These are phyloP conservation scores for Alternaria infectoria DNA, from an alignment of 2,329 filamentous ascomycete genomes.

Conservation along the genomic window DNA sequence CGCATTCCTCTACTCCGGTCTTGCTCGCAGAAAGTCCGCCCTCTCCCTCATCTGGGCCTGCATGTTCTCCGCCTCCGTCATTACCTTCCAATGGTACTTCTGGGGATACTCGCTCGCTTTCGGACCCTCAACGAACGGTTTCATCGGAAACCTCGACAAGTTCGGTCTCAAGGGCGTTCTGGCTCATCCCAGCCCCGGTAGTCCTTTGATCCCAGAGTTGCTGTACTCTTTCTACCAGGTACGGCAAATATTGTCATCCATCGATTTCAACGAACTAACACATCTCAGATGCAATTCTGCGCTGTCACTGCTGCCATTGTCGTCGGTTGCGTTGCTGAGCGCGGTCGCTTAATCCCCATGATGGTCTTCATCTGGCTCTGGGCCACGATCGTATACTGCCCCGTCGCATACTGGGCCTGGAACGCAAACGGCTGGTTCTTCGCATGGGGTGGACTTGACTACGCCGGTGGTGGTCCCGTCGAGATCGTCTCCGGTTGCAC, in stretches of 20 bases:
- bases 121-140: conserved; percentile 82
- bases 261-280: conserved; percentile 16
- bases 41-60: conserved; percentile 96
- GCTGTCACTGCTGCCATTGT: conserved; percentile 90
- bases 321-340: conserved; percentile 90
- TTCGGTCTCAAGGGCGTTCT: conserved; percentile 89
- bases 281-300: conserved; percentile 88
- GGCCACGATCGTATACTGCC: conserved; percentile 97
- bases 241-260: conserved; percentile 28
- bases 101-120: conserved; percentile 98
- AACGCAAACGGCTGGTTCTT: conserved; percentile 92
- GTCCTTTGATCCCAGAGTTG: conserved; percentile 84
- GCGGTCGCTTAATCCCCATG: conserved; percentile 87
- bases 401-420: conserved; percentile 96
- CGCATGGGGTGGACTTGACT: conserved; percentile 91
- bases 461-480: conserved; percentile 94
- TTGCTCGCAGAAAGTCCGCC: conserved; percentile 96
- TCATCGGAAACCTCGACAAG: conserved; percentile 87
- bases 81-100: conserved; percentile 99
- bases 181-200: conserved; percentile 84
- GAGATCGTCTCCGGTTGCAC: conserved; percentile 95
- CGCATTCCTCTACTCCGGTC: conserved; percentile 94
- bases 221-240: conserved; percentile 95
- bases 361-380: conserved; percentile 97
- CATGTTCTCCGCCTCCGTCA: conserved; percentile 89